These are phyloP conservation scores for Eucalyptus curtisii DNA, from an alignment of 345 rosid species.

Conservation along the genomic window DNA sequence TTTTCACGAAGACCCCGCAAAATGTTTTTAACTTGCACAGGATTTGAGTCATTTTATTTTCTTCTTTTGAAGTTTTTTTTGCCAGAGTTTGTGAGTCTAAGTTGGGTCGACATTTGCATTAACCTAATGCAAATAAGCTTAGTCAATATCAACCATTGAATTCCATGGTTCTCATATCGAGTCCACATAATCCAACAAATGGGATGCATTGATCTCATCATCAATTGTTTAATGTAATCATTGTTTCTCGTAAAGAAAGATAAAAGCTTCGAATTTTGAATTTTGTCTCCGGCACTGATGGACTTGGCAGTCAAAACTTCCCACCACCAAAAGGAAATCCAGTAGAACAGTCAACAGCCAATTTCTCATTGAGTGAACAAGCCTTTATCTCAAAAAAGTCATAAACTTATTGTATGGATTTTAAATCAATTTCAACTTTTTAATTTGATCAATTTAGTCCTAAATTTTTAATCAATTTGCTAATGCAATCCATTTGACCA, in stretches of 20 bases:
- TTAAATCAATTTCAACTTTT: too few relatives aligned
- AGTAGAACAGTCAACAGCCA: constrained; percentile 27
- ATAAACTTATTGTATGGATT: too few relatives aligned
- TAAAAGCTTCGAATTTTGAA: too few relatives aligned
- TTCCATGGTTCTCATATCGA: fast-evolving
- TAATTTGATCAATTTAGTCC: too few relatives aligned
- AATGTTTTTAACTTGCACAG: not conserved
- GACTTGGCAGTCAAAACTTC: too few relatives aligned
- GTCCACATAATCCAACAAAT: not conserved
- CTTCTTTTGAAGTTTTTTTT: not conserved
- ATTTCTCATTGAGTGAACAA: constrained; percentile 71
- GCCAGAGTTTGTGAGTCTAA: not conserved
- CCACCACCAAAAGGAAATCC: too few relatives aligned
- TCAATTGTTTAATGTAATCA: not conserved
- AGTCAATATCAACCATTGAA: not conserved
- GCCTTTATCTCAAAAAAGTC: constrained; percentile 9
- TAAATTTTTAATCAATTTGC: too few relatives aligned
- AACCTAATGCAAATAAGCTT: fast-evolving
- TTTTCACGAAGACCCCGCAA: not conserved
- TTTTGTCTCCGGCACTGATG: fast-evolving
- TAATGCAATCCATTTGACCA: too few relatives aligned
- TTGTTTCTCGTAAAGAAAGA: too few relatives aligned
- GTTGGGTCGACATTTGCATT: not conserved
- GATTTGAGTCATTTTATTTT: not conserved
- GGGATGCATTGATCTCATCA: not conserved